phyloP scores from a whole-genome alignment of 306 rosid species.

The Myrica gale region DNA sequence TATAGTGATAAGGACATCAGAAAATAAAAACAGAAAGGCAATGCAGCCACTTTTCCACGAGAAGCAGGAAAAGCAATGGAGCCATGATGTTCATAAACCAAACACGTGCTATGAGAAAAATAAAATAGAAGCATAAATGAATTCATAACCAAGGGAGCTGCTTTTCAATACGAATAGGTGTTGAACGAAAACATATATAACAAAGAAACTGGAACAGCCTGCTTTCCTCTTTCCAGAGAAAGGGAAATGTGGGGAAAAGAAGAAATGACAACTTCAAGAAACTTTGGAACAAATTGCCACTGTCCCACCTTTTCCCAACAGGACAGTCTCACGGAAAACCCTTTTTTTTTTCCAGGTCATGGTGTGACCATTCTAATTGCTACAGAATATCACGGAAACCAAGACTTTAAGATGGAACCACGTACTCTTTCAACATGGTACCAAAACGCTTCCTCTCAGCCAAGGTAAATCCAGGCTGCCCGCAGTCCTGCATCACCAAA shows the following conservation, averaged over 20 bases:
- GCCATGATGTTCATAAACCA: not conserved
- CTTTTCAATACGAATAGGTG: not conserved
- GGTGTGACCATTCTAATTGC: slow-evolving; percentile 6
- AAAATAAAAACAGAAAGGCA: not conserved
- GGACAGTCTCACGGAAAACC: not conserved
- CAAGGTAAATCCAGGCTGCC: slow-evolving; percentile 96
- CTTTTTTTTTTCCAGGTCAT: not conserved
- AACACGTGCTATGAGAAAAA: not conserved
- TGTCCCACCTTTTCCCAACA: not conserved
- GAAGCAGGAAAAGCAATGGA: not conserved
- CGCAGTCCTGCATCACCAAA: slow-evolving; percentile 66
- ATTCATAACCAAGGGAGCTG: slow-evolving; percentile 6
- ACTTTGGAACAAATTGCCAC: not conserved
- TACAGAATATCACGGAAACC: slow-evolving; percentile 10
- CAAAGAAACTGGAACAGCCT: slow-evolving; percentile 3
- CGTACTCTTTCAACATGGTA: slow-evolving; percentile 78
- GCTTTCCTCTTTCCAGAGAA: slow-evolving; percentile 10
- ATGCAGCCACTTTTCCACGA: not conserved
- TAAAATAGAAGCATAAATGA: not conserved
- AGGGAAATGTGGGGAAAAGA: not conserved
- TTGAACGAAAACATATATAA: slow-evolving; percentile 7
- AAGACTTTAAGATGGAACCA: slow-evolving; percentile 19
- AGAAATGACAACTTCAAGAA: not conserved
- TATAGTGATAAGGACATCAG: not conserved
- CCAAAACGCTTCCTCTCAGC: slow-evolving; percentile 84